These are phyloP conservation scores for Candida glucosophila DNA, from an alignment of 1,139 yeast genomes.

Conservation along the genomic window DNA sequence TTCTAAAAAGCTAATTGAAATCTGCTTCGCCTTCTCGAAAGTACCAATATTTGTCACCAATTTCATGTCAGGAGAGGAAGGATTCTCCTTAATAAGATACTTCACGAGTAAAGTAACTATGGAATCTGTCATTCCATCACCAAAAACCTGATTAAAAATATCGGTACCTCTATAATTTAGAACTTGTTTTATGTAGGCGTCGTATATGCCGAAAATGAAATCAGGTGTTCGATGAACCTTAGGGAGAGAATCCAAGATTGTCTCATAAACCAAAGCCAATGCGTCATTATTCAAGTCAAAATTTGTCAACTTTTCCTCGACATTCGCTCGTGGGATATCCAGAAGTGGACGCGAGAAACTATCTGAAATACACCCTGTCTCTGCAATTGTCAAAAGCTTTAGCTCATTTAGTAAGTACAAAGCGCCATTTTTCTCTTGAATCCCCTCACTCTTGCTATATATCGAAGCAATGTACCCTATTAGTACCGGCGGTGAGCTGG, in stretches of 20 bases:
- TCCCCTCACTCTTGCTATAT: slow-evolving; percentile 10
- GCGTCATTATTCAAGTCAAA: slow-evolving; percentile 15
- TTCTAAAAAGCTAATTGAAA: slow-evolving; percentile 16
- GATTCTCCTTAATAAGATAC: slow-evolving; percentile 17
- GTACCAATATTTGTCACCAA: slow-evolving; percentile 11
- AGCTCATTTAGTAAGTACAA: slow-evolving; percentile 17
- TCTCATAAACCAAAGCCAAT: slow-evolving; percentile 20
- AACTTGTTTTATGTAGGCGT: slow-evolving; percentile 10
- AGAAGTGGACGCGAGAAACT: neutral
- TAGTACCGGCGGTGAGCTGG: slow-evolving; percentile 25
- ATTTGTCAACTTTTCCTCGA: slow-evolving; percentile 21
- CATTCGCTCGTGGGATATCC: slow-evolving; percentile 18
- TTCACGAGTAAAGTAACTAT: slow-evolving; percentile 22
- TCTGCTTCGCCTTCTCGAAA: slow-evolving; percentile 22
- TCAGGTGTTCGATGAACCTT: slow-evolving; percentile 10
- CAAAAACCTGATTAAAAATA: slow-evolving; percentile 2
- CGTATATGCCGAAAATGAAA: slow-evolving; percentile 12
- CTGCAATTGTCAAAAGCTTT: slow-evolving; percentile 9
- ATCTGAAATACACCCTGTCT: slow-evolving; percentile 1
- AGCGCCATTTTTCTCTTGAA: slow-evolving; percentile 6
- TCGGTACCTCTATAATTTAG: neutral
- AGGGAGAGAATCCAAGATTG: slow-evolving; percentile 12
- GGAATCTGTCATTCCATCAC: slow-evolving; percentile 13
- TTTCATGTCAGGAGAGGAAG: slow-evolving; percentile 12
- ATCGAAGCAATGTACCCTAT: slow-evolving; percentile 31